phyloP scores from a whole-genome alignment of 495 filamentous ascomycete species.

The Penicillium antarcticum region DNA sequence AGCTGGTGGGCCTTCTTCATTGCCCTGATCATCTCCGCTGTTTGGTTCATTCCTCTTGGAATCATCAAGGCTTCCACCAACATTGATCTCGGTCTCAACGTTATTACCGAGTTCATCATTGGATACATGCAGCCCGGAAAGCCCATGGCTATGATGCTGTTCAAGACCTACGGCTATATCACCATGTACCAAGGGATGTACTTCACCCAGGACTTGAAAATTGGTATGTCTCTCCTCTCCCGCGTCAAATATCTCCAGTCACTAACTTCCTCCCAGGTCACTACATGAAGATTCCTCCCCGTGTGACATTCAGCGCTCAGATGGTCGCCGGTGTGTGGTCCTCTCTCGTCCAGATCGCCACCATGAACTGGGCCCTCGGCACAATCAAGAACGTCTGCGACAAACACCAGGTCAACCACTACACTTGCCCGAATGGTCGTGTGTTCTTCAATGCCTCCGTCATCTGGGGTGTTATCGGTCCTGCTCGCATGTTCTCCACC shows the following conservation, averaged over 20 bases:
- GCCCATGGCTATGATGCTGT: constrained; percentile 64
- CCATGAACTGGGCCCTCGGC: constrained; percentile 60
- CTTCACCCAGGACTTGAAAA: constrained; percentile 51
- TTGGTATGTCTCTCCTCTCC: constrained; percentile 21
- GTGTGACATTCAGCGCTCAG: constrained; percentile 57
- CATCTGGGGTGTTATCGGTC: constrained; percentile 55
- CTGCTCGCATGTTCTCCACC: constrained; percentile 48
- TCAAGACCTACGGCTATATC: constrained; percentile 61
- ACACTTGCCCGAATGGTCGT: constrained; percentile 58
- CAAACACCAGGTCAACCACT: constrained; percentile 48
- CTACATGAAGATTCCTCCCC: constrained; percentile 66
- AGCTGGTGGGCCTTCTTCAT: constrained; percentile 54
- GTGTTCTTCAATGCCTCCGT: constrained; percentile 58
- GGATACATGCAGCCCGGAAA: constrained; percentile 60
- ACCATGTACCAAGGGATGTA: constrained; percentile 53
- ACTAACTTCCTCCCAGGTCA: constrained; percentile 37
- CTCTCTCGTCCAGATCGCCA: constrained; percentile 55
- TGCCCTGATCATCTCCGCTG: constrained; percentile 42
- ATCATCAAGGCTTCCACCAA: constrained; percentile 54
- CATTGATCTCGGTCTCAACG: constrained; percentile 53
- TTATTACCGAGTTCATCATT: constrained; percentile 61
- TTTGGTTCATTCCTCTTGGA: constrained; percentile 53
- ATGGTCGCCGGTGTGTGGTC: constrained; percentile 54
- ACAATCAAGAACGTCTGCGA: constrained; percentile 52
- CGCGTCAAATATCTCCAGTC: background rate